Percentiles rank a stretch among this genome's conserved stretches.
Evolutionary conservation across 2,329 filamentous ascomycete genomes (phyloP).

Genomic region (Diaporthe citriasiana): DNA sequence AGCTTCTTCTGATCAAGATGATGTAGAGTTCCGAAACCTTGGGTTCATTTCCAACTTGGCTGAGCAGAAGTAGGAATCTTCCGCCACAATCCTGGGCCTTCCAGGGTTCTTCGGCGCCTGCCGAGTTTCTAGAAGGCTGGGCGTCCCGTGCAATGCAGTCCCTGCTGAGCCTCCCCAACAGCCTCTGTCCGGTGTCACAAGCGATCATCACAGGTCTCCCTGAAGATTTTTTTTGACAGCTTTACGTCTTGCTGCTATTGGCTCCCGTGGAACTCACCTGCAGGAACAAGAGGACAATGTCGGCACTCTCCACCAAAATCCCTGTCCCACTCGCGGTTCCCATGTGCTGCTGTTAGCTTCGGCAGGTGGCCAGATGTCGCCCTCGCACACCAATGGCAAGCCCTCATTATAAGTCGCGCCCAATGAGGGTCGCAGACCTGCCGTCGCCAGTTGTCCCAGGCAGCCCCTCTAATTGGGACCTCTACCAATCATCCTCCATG

Average conservation of each 20-base stretch:
- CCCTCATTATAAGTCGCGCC: constrained; percentile 17
- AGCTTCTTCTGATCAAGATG: not conserved
- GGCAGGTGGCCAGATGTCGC: constrained; percentile 26
- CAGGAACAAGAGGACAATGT: constrained; percentile 25
- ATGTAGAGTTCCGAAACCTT: not conserved
- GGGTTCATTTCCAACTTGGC: not conserved
- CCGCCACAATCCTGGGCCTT: constrained; percentile 1
- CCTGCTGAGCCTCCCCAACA: constrained; percentile 27
- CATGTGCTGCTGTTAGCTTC: constrained; percentile 27
- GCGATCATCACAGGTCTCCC: constrained; percentile 15
- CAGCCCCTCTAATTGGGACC: constrained; percentile 22
- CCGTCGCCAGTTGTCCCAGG: not conserved
- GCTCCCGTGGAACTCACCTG: constrained; percentile 10
- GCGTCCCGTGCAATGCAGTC: not conserved
- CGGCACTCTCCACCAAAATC: not conserved
- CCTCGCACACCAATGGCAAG: not conserved
- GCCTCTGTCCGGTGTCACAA: constrained; percentile 19
- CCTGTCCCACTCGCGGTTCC: not conserved
- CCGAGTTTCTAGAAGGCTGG: constrained; percentile 16
- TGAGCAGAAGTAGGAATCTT: not conserved
- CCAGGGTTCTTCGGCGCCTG: not conserved
- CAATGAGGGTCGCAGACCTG: constrained; percentile 5
- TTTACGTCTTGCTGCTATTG: not conserved
- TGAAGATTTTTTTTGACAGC: constrained; percentile 14
- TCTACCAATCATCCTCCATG: constrained; percentile 28